Evolutionary conservation across 225 moss, liverwort and hornwort species (phyloP).

Genomic region (Bryum argenteum): DNA sequence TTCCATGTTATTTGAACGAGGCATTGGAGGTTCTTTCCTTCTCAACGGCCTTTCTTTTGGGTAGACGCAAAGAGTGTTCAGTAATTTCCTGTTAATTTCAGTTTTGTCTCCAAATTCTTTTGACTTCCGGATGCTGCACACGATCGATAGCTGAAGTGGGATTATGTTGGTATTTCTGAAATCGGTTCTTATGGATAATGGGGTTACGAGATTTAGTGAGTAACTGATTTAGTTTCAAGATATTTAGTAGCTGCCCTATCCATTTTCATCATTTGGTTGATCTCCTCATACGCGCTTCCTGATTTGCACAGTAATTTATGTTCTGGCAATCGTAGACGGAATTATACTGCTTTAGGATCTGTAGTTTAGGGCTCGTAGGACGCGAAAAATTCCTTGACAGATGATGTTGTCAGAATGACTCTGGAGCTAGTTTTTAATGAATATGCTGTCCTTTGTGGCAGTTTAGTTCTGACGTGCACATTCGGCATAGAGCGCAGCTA

Average conservation of each 20-base stretch:
- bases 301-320: neutral
- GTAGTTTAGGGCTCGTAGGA: slow-evolving; percentile 1
- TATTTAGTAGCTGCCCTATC: slow-evolving; percentile 15
- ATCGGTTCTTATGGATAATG: slow-evolving; percentile 2
- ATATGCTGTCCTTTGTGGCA: neutral
- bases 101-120: neutral
- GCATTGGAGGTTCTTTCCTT: neutral
- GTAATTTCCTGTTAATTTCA: slow-evolving; percentile 3
- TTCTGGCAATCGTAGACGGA: neutral
- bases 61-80: neutral
- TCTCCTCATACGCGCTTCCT: slow-evolving; percentile 3
- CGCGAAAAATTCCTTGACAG: slow-evolving; percentile 5
- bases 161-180: slow-evolving; percentile 9
- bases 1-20: slow-evolving; percentile 17
- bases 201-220: slow-evolving; percentile 10
- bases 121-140: slow-evolving; percentile 12
- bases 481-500: neutral
- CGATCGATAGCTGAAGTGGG: slow-evolving; percentile 6
- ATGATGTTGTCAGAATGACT: slow-evolving; percentile 13
- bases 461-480: slow-evolving; percentile 5
- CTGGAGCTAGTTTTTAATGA: neutral
- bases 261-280: neutral
- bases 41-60: neutral
- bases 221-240: slow-evolving; percentile 10
- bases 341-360: slow-evolving; percentile 14